Evolutionary conservation across 768 basidiomycete genomes (phyloP), one percentile per base, ranked within the genome.

Genomic region (Leccinum aurantiacum): DNA sequence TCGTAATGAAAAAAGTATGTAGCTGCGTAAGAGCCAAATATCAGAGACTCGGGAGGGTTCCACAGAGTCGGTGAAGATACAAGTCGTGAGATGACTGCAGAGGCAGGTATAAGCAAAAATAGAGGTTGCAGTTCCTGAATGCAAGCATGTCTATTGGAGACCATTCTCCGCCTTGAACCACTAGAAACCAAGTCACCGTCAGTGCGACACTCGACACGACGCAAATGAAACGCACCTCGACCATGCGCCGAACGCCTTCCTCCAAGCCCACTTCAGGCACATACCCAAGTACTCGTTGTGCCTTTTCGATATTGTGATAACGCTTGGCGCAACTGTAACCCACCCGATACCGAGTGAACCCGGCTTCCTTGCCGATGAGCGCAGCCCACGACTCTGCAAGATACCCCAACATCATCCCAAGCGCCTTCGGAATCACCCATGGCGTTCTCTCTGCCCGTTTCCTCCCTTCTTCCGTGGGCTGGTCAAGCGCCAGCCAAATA

Each of bases 261-360:
- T 93, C 87, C 13, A 98, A 65, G 2, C 94, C 90, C 6, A 96
- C 86, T 59, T 91, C 77, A 0, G 97, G 97, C 72, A 95, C 93
- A 74, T 99, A 99, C 2, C 94, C 95, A 46, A 99, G 78, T 61
- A 98, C 83, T 60, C 94, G 78, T 65, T 95, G 80, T 10, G 96
- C 90, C 77, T 90, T 95, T 76, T 98, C 97, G 50, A 95, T 93
- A 69, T 97, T 96, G 75, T 95, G 90, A 80, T 88, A 98, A 63
- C 95, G 81, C 57, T 82, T 82, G 47, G 86, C 87, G 70, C 89
- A 91, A 54, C 84, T 87, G 71, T 86, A 94, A 19, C 84, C 83
- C 25, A 98, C 91, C 64, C 91, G 86, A 75, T 86, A 95, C 59
- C 81, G 80, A 19, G 95, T 98, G 67, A 99, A 92, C 17, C 88